Evolutionary conservation across 495 filamentous ascomycete species (phyloP).

Genomic region (Patellaria atrata): DNA sequence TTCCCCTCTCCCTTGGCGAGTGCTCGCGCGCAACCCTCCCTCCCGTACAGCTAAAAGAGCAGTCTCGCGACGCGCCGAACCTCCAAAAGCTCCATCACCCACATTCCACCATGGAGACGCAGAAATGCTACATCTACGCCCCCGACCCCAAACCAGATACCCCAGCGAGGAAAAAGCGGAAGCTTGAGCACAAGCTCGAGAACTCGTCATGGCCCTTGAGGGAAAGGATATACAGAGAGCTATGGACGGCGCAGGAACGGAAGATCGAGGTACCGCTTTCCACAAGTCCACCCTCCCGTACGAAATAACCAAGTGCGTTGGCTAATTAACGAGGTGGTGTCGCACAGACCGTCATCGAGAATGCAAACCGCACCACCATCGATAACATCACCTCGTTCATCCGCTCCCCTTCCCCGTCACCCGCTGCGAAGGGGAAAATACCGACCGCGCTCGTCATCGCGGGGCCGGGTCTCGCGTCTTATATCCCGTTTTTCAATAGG

Average conservation of each 20-base stretch:
- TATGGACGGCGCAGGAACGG: conserved; percentile 53
- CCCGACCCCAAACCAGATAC: conserved; percentile 7
- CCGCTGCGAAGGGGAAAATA: conserved; percentile 36
- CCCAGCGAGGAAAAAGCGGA: conserved; percentile 22
- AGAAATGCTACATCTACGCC: conserved; percentile 25
- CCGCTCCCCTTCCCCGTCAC: conserved; percentile 18
- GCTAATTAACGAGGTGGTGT: background rate
- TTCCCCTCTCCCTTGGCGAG: too few relatives aligned
- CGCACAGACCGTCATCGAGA: conserved; percentile 42
- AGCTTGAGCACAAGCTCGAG: conserved; percentile 9
- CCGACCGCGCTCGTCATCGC: conserved; percentile 71
- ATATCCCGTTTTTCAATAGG: conserved; percentile 57
- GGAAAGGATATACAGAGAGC: conserved; percentile 44
- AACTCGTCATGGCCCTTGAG: conserved; percentile 32
- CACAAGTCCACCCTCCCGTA: too few relatives aligned
- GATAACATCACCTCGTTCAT: conserved; percentile 55
- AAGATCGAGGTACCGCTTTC: conserved; percentile 70
- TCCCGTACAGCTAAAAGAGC: too few relatives aligned
- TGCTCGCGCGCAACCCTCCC: too few relatives aligned
- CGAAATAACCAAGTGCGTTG: conserved; percentile 11
- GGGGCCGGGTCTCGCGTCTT: conserved; percentile 74
- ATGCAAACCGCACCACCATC: conserved; percentile 46
- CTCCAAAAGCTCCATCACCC: background rate
- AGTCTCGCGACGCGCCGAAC: background rate
- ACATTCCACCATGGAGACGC: conserved; percentile 21